Evolutionary conservation across 2,329 filamentous ascomycete genomes (phyloP).

Genomic region (Macroventuria anomochaeta): DNA sequence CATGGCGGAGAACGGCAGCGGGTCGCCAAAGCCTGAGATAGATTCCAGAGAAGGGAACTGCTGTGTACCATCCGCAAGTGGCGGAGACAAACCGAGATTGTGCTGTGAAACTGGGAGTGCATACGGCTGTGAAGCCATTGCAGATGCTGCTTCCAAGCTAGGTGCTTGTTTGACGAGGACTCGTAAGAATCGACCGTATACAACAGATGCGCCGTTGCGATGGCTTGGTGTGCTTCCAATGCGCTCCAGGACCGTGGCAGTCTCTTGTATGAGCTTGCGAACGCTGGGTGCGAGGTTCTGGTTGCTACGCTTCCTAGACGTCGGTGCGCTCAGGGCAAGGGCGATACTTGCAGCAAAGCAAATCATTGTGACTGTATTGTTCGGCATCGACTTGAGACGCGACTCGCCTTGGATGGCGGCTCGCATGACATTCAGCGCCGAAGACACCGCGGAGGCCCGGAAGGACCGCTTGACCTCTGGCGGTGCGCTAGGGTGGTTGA

Average conservation of each 20-base stretch:
- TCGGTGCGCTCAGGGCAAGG: slow-evolving; percentile 56
- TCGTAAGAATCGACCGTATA: slow-evolving; percentile 64
- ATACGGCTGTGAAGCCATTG: slow-evolving; percentile 17
- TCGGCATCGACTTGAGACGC: slow-evolving; percentile 76
- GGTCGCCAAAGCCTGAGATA: slow-evolving; percentile 30
- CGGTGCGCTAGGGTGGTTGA: slow-evolving; percentile 75
- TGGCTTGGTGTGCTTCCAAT: slow-evolving; percentile 71
- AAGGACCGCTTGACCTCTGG: slow-evolving; percentile 75
- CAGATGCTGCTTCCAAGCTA: slow-evolving; percentile 15
- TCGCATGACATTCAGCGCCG: slow-evolving; percentile 75
- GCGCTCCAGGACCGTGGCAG: slow-evolving; percentile 70
- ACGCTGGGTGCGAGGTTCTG: slow-evolving; percentile 45
- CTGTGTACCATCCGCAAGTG: slow-evolving; percentile 3
- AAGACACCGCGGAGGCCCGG: slow-evolving; percentile 72
- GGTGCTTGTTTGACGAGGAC: slow-evolving; percentile 48
- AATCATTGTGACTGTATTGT: slow-evolving; percentile 81
- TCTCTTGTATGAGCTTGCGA: slow-evolving; percentile 63
- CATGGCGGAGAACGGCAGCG: slow-evolving; percentile 70
- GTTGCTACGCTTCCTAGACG: slow-evolving; percentile 27
- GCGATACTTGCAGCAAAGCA: slow-evolving; percentile 66
- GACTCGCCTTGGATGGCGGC: slow-evolving; percentile 75
- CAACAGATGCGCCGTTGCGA: slow-evolving; percentile 68
- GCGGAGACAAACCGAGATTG: slow-evolving; percentile 10
- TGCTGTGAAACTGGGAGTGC: slow-evolving; percentile 16
- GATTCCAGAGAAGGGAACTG: slow-evolving; percentile 21